phyloP scores from a whole-genome alignment of 306 rosid species.

The Glycine latifolia region DNA sequence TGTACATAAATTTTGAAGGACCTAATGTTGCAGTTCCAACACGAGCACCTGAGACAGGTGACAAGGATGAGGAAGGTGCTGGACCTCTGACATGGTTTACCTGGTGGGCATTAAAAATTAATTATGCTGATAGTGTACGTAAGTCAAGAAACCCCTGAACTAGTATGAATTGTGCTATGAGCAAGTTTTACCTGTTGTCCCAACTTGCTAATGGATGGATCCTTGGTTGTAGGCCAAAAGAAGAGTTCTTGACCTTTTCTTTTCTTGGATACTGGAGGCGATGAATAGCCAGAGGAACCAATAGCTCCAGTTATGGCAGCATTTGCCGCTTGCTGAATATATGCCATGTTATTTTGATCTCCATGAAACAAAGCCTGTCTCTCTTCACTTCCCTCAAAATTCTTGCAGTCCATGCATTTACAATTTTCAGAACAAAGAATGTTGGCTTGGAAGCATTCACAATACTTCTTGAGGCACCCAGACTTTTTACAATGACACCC shows the following conservation, averaged over 20 bases:
- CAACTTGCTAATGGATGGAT: constrained; percentile 66
- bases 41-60: constrained; percentile 69
- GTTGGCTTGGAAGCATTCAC: constrained; percentile 99
- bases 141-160: constrained; percentile 17
- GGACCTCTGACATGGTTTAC: constrained; percentile 69
- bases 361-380: constrained; percentile 96
- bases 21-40: constrained; percentile 70
- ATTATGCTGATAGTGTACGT: constrained; percentile 15
- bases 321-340: constrained; percentile 95
- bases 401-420: constrained; percentile 98
- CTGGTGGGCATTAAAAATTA: constrained; percentile 53
- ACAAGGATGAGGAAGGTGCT: constrained; percentile 60
- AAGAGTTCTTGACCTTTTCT: constrained; percentile 81
- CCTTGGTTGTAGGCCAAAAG: constrained; percentile 77
- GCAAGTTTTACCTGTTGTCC: constrained; percentile 78
- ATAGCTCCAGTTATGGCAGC: constrained; percentile 99
- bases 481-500: constrained; percentile 99
- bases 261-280: constrained; percentile 85
- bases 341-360: constrained; percentile 75
- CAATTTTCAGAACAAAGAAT: constrained; percentile 99
- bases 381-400: constrained; percentile 99
- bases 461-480: constrained; percentile 96
- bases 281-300: constrained; percentile 91
- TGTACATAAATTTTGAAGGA: constrained; percentile 85
- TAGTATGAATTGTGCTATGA: constrained; percentile 26